Evolutionary conservation across 2,329 filamentous ascomycete genomes (phyloP).

Genomic region (Aspergillus unguis): DNA sequence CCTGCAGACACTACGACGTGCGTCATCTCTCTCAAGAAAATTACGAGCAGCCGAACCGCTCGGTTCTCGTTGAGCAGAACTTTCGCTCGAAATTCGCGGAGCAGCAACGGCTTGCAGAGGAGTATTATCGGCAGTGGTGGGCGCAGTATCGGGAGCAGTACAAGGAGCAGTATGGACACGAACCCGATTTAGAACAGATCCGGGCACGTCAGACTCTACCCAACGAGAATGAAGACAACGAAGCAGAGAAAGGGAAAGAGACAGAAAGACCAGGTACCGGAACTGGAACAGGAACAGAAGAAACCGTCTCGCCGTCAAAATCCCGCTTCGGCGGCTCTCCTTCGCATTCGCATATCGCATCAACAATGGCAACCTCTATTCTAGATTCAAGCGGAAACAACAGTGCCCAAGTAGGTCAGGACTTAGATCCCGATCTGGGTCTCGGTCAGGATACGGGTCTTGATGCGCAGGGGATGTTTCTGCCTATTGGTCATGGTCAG

Average conservation of each 20-base stretch:
- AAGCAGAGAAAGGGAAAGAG: not conserved
- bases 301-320: constrained; percentile 7
- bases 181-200: not conserved
- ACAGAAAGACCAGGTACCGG: not conserved
- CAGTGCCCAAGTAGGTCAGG: not conserved
- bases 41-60: constrained; percentile 16
- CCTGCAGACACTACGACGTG: constrained; percentile 14
- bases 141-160: not conserved
- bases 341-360: not conserved
- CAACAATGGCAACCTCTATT: constrained; percentile 11
- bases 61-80: constrained; percentile 34
- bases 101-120: constrained; percentile 23
- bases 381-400: not conserved
- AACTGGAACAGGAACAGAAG: constrained; percentile 1
- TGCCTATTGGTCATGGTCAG: not conserved
- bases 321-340: constrained; percentile 8
- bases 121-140: constrained; percentile 3
- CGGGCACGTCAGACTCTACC: constrained; percentile 5
- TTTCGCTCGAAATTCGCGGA: constrained; percentile 40
- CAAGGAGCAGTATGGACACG: not conserved
- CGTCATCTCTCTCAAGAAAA: constrained; percentile 18
- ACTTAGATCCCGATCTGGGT: not conserved
- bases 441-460: not conserved
- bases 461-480: not conserved
- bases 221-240: not conserved